Evolutionary conservation across 768 basidiomycete genomes (phyloP).

Genomic region (Cyclocybe cylindracea): DNA sequence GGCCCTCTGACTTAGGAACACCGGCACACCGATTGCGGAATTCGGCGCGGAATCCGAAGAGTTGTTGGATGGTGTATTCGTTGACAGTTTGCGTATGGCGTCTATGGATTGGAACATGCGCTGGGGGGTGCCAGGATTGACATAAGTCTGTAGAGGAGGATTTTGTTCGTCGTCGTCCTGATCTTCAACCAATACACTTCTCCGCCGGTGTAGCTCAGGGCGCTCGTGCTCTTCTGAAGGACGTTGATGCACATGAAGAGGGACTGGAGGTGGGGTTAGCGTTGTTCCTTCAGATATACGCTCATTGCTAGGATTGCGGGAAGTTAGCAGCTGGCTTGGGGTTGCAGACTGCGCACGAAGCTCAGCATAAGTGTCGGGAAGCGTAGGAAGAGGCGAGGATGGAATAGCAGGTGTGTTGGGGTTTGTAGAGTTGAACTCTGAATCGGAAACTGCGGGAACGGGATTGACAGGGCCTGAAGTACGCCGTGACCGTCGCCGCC

Average conservation of each 20-base stretch:
- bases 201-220: slow-evolving; percentile 43
- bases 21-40: slow-evolving; percentile 48
- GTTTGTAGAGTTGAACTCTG: slow-evolving; percentile 48
- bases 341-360: slow-evolving; percentile 44
- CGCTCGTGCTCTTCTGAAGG: slow-evolving; percentile 33
- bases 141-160: slow-evolving; percentile 37
- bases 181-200: slow-evolving; percentile 71
- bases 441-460: slow-evolving; percentile 52
- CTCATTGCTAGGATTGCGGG: slow-evolving; percentile 32
- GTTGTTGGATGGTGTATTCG: slow-evolving; percentile 52
- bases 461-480: slow-evolving; percentile 43
- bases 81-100: slow-evolving; percentile 40
- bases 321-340: slow-evolving; percentile 39
- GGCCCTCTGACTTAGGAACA: slow-evolving; percentile 46
- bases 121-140: slow-evolving; percentile 43
- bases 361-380: slow-evolving; percentile 37
- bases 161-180: slow-evolving; percentile 57
- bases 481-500: slow-evolving; percentile 57
- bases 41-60: slow-evolving; percentile 44
- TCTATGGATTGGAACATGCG: slow-evolving; percentile 32
- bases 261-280: slow-evolving; percentile 12
- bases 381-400: slow-evolving; percentile 48
- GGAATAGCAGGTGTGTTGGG: slow-evolving; percentile 63
- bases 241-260: slow-evolving; percentile 12
- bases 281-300: slow-evolving; percentile 18